phyloP scores from a whole-genome alignment of 2,329 filamentous ascomycete species.

The Ambrosiella cleistominuta region DNA sequence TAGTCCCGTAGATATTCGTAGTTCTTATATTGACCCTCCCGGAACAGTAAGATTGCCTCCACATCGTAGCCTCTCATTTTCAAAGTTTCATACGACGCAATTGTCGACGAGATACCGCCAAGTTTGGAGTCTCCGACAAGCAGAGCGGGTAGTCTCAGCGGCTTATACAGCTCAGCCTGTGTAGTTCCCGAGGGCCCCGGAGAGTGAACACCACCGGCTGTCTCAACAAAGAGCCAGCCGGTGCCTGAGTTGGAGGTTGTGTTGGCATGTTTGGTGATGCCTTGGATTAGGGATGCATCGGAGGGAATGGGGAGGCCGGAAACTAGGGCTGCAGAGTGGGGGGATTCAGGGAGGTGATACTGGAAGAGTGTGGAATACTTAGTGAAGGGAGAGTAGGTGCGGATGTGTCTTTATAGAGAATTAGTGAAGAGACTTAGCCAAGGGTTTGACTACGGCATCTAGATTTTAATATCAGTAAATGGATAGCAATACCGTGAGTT shows the following conservation, averaged over 20 bases:
- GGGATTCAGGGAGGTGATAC: conserved; percentile 58
- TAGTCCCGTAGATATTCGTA: conserved; percentile 49
- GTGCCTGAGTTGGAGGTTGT: conserved; percentile 25
- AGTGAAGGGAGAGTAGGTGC: conserved; percentile 36
- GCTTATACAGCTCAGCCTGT: conserved; percentile 62
- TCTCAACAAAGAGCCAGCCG: conserved; percentile 58
- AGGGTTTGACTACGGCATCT: neutral
- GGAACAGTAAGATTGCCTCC: conserved; percentile 50
- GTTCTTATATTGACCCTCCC: conserved; percentile 48
- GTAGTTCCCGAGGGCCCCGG: conserved; percentile 58
- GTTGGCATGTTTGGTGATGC: conserved; percentile 28
- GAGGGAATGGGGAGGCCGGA: conserved; percentile 32
- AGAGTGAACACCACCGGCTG: conserved; percentile 66
- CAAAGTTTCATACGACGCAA: conserved; percentile 65
- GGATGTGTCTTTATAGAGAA: conserved; percentile 37
- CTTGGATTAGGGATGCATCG: conserved; percentile 31
- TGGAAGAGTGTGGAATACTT: conserved; percentile 43
- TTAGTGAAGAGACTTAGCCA: neutral
- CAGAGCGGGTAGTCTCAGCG: conserved; percentile 54
- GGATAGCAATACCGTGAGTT: neutral
- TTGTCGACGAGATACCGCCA: conserved; percentile 64
- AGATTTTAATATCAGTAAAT: neutral
- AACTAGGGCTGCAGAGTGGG: conserved; percentile 49
- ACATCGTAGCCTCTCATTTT: conserved; percentile 64
- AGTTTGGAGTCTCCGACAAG: conserved; percentile 59